Percentiles rank a stretch among this genome's conserved stretches.
Conservation (phyloP, 2,329 filamentous ascomycete species). For the Monosporascus sp. region DNA sequence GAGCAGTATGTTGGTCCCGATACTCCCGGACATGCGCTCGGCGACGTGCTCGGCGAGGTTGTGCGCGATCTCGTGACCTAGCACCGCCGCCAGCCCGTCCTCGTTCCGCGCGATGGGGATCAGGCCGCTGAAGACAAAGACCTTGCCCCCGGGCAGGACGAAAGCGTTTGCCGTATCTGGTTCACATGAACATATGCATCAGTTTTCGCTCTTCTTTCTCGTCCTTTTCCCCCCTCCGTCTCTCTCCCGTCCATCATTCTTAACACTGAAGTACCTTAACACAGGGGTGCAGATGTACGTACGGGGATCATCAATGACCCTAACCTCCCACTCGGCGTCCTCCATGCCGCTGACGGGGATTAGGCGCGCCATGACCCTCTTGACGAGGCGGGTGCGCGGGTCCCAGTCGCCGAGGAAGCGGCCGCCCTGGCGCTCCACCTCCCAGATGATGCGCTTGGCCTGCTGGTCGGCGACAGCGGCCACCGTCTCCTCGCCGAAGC, state of each 20-base stretch:
- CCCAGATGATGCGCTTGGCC: slow-evolving; percentile 51
- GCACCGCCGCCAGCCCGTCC: slow-evolving; percentile 66
- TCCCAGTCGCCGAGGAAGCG: slow-evolving; percentile 57
- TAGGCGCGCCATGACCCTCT: slow-evolving; percentile 59
- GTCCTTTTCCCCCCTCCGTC: no score
- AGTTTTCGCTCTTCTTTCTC: slow-evolving; percentile 1
- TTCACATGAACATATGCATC: neutral
- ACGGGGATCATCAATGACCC: slow-evolving; percentile 64
- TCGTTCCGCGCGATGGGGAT: slow-evolving; percentile 62
- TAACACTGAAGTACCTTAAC: no score
- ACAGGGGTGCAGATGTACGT: slow-evolving; percentile 11
- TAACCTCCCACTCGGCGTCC: slow-evolving; percentile 62
- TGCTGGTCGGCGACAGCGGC: slow-evolving; percentile 46
- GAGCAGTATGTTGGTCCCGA: slow-evolving; percentile 47
- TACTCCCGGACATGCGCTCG: slow-evolving; percentile 54
- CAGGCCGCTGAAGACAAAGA: slow-evolving; percentile 74
- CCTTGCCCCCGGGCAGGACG: slow-evolving; percentile 72
- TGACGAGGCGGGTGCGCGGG: slow-evolving; percentile 50
- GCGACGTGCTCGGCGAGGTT: slow-evolving; percentile 63
- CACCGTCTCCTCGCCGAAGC: slow-evolving; percentile 52
- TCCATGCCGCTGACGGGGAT: slow-evolving; percentile 61
- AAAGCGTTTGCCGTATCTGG: slow-evolving; percentile 63
- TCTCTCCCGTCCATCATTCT: no score
- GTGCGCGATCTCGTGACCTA: slow-evolving; percentile 78
- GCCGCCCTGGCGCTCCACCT: slow-evolving; percentile 45